phyloP scores from a whole-genome alignment of 2,329 filamentous ascomycete species.

The Pseudopyrenochaeta lycopersici region DNA sequence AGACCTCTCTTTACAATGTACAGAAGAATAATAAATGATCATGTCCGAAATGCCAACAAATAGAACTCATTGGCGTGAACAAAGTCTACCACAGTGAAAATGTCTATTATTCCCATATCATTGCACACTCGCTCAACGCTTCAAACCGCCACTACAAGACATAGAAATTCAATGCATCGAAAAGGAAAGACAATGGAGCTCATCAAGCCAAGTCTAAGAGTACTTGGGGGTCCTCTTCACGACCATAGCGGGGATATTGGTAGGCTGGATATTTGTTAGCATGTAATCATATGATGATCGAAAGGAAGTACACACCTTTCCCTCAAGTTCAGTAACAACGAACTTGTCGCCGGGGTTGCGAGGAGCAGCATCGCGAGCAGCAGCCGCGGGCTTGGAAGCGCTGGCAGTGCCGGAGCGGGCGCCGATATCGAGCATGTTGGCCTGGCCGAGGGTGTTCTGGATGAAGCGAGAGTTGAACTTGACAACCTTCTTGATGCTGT shows the following conservation, averaged over 20 bases:
- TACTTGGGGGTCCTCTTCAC: slow-evolving; percentile 3
- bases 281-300: background rate
- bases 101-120: background rate
- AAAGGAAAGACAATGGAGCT: background rate
- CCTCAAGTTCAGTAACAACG: slow-evolving; percentile 22
- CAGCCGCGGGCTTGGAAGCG: background rate
- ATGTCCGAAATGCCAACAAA: background rate
- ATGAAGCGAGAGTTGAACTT: slow-evolving; percentile 66
- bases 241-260: background rate
- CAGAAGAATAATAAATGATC: no score
- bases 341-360: slow-evolving; percentile 20
- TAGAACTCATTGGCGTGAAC: background rate
- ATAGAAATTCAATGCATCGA: background rate
- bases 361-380: background rate
- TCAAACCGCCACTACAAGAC: background rate
- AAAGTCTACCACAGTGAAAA: background rate
- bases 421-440: slow-evolving; percentile 53
- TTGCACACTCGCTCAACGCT: background rate
- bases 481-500: slow-evolving; percentile 60
- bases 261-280: background rate
- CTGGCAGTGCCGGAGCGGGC: slow-evolving; percentile 10
- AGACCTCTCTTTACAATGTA: no score
- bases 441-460: slow-evolving; percentile 59
- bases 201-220: background rate
- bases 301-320: slow-evolving; percentile 7